phyloP scores from a whole-genome alignment of 768 basidiomycete genomes.

The Boletus insuetus region DNA sequence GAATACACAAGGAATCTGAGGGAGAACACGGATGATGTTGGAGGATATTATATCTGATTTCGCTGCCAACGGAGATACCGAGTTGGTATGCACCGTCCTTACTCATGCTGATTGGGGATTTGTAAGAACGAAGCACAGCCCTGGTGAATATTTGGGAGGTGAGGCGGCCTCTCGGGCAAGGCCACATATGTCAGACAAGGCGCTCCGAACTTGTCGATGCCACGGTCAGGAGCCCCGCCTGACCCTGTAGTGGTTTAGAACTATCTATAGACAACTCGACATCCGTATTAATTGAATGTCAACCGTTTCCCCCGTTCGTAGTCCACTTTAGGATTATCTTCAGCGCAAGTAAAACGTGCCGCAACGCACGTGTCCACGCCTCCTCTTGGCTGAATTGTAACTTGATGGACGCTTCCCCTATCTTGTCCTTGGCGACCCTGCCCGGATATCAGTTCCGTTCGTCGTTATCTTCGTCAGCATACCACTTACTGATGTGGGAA shows the following conservation, averaged over 20 bases:
- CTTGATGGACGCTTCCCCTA: constrained; percentile 93
- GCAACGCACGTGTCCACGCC: constrained; percentile 89
- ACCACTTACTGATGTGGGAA: constrained; percentile 82
- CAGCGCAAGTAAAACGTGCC: constrained; percentile 85
- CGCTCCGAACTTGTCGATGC: too few relatives aligned
- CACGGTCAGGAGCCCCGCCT: too few relatives aligned
- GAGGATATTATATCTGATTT: not conserved
- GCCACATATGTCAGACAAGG: too few relatives aligned
- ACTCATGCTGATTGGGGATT: constrained; percentile 19
- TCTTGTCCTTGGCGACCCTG: constrained; percentile 91
- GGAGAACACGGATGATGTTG: too few relatives aligned
- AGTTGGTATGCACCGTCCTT: constrained; percentile 4
- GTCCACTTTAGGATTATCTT: constrained; percentile 89
- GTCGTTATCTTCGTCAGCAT: not conserved
- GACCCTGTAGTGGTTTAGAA: not conserved
- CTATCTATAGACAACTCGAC: not conserved
- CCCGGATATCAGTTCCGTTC: not conserved
- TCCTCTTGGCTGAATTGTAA: constrained; percentile 95
- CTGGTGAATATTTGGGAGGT: too few relatives aligned
- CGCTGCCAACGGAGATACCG: not conserved
- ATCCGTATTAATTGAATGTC: not conserved
- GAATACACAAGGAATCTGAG: not conserved
- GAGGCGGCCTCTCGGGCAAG: too few relatives aligned
- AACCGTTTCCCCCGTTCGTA: constrained; percentile 72
- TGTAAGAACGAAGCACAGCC: constrained; percentile 14